Conservation (phyloP, 148 eudicot genomes). For the Bassia scoparia region DNA sequence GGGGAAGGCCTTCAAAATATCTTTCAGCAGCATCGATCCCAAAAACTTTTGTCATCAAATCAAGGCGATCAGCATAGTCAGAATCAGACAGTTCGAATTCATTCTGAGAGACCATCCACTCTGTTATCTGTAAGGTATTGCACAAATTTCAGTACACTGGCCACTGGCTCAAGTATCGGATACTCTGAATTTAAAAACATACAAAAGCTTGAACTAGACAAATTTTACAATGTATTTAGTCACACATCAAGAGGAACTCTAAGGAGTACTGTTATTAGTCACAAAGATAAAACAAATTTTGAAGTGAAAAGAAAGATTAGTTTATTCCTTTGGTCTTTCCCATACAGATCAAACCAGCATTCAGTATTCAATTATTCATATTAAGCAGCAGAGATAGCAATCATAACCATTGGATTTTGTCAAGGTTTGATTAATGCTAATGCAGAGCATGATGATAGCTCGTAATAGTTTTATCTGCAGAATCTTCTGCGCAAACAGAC, state of each 20-base stretch:
- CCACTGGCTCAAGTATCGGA: not conserved
- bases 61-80: conserved; percentile 80
- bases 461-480: too few relatives aligned
- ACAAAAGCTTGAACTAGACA: not conserved
- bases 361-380: not conserved
- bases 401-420: not conserved
- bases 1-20: conserved; percentile 74
- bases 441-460: too few relatives aligned
- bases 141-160: not conserved
- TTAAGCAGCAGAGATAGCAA: not conserved
- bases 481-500: too few relatives aligned
- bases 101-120: conserved; percentile 80
- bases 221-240: not conserved
- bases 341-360: not conserved
- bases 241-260: not conserved
- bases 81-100: conserved; percentile 63
- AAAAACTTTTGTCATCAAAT: conserved; percentile 84
- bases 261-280: not conserved
- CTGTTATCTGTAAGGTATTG: conserved; percentile 66
- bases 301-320: not conserved
- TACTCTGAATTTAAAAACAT: not conserved
- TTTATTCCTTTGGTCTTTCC: too few relatives aligned
- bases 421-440: too few relatives aligned
- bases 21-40: conserved; percentile 94
- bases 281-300: not conserved